phyloP scores from a whole-genome alignment of 1,284 basidiomycete genomes.

The Volvariella volvacea region DNA sequence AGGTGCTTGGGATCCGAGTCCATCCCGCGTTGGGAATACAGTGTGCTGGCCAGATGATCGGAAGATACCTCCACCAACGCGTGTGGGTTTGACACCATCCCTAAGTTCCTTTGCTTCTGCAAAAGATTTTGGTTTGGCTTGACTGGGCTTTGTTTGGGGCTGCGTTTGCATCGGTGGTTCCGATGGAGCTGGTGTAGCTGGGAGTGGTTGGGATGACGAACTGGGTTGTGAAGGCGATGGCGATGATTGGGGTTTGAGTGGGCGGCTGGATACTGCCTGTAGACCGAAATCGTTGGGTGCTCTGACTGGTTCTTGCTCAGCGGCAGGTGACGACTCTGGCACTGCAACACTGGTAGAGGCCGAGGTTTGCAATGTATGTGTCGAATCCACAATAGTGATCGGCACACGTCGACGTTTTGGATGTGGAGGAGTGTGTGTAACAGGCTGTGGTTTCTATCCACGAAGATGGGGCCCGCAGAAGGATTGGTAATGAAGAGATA shows the following conservation, averaged over 20 bases:
- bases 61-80: slow-evolving; percentile 57
- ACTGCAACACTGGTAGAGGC: slow-evolving; percentile 2
- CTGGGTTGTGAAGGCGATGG: neutral
- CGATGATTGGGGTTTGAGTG: slow-evolving; percentile 15
- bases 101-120: slow-evolving; percentile 49
- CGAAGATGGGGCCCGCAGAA: no score
- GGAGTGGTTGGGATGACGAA: slow-evolving; percentile 3
- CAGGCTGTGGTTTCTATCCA: slow-evolving; percentile 1
- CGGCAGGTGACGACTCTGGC: slow-evolving; percentile 1
- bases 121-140: no score
- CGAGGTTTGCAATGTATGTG: slow-evolving; percentile 12
- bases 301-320: slow-evolving; percentile 7
- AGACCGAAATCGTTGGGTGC: slow-evolving; percentile 18
- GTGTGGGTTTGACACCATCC: slow-evolving; percentile 31
- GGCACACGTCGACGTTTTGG: slow-evolving; percentile 55
- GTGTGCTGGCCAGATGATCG: slow-evolving; percentile 45
- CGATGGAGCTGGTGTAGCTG: slow-evolving; percentile 4
- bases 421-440: slow-evolving; percentile 10
- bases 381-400: slow-evolving; percentile 55
- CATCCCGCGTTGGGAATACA: slow-evolving; percentile 26
- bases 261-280: slow-evolving; percentile 28
- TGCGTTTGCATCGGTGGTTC: slow-evolving; percentile 4
- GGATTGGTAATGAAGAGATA: no score
- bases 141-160: slow-evolving; percentile 10
- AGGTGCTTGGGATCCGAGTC: neutral